These are phyloP conservation scores for Aquilaria agallochum DNA, from an alignment of 441 rosid species.

Conservation along the genomic window DNA sequence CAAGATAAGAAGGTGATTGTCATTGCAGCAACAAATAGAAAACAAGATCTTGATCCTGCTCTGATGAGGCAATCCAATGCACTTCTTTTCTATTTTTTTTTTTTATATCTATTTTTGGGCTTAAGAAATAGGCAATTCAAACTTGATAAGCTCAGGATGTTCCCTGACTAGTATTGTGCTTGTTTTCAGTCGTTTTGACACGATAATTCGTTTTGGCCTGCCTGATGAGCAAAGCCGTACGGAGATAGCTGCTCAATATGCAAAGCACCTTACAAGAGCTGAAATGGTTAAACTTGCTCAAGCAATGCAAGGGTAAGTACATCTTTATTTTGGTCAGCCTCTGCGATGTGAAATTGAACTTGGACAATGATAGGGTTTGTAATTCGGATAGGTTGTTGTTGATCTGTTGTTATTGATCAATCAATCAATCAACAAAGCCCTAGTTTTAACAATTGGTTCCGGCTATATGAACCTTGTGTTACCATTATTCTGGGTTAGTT, in stretches of 20 bases:
- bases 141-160: too few relatives aligned
- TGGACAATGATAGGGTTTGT: too few relatives aligned
- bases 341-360: too few relatives aligned
- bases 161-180: constrained; percentile 12
- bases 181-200: constrained; percentile 78
- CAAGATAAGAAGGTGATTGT: constrained; percentile 86
- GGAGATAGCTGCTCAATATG: constrained; percentile 77
- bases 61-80: constrained; percentile 55
- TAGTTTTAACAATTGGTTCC: too few relatives aligned
- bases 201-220: constrained; percentile 69
- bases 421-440: too few relatives aligned
- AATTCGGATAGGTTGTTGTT: too few relatives aligned
- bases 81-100: constrained; percentile 60
- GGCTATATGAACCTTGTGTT: too few relatives aligned
- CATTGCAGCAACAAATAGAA: constrained; percentile 92
- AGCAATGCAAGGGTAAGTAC: constrained; percentile 53
- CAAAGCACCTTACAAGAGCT: constrained; percentile 71
- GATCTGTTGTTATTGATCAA: too few relatives aligned
- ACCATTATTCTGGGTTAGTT: too few relatives aligned
- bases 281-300: constrained; percentile 67
- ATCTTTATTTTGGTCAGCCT: neutral
- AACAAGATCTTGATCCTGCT: constrained; percentile 95
- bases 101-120: constrained; percentile 61
- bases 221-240: constrained; percentile 71
- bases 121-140: too few relatives aligned